A percentile compares a stretch with the other conserved stretches of the same genome.
Conservation (phyloP, 169 alveolate genomes). For the Plasmodium coatneyi region DNA sequence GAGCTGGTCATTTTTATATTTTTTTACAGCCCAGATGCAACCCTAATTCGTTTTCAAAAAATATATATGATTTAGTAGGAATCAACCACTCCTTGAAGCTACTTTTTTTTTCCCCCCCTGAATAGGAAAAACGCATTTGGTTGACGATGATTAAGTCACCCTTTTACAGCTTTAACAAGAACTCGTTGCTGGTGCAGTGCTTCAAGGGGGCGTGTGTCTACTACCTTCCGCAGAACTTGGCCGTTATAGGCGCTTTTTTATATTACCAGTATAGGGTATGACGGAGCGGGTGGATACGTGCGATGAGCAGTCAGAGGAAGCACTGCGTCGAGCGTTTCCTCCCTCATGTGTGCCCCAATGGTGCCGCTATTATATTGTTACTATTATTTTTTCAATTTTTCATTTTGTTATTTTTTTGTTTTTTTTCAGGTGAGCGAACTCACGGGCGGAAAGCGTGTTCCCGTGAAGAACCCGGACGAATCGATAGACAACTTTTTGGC, state of each 20-base stretch:
- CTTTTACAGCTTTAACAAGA: slow-evolving; percentile 69
- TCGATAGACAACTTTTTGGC: slow-evolving; percentile 53
- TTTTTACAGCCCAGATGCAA: not conserved
- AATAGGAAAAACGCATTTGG: not conserved
- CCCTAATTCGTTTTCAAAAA: not conserved
- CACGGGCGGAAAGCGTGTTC: slow-evolving; percentile 21
- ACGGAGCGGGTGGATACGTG: not conserved
- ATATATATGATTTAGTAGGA: not conserved
- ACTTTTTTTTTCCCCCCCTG: not conserved
- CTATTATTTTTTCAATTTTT: not conserved
- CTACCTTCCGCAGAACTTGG: slow-evolving; percentile 60
- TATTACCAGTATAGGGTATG: slow-evolving; percentile 51
- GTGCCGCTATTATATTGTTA: not conserved
- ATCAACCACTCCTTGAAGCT: not conserved
- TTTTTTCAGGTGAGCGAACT: slow-evolving; percentile 15
- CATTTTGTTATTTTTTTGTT: not conserved
- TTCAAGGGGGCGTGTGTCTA: slow-evolving; percentile 46
- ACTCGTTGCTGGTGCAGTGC: slow-evolving; percentile 67
- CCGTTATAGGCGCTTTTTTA: slow-evolving; percentile 40
- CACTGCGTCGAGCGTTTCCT: not conserved
- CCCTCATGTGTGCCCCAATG: not conserved
- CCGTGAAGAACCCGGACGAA: slow-evolving; percentile 40
- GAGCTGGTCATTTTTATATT: not conserved
- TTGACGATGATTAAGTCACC: slow-evolving; percentile 57
- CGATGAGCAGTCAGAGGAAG: not conserved